Percentiles rank a stretch among this genome's conserved stretches.
These are phyloP conservation scores for Rasamsonia emersonii DNA, from an alignment of 2,329 filamentous ascomycete species.

Conservation along the genomic window DNA sequence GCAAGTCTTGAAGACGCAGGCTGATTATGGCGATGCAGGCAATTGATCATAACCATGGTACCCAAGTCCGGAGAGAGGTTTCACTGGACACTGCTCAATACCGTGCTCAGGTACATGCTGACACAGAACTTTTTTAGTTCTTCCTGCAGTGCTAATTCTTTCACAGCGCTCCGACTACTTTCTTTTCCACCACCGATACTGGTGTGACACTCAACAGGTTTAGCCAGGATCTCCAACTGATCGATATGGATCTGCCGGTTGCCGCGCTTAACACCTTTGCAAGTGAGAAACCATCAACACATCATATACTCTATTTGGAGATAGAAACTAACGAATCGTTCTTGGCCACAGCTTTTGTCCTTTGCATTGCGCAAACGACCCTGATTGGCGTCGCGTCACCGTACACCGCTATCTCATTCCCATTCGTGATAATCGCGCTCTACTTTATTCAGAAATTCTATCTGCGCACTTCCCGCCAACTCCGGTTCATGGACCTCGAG, in stretches of 20 bases:
- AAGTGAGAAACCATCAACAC: constrained; percentile 15
- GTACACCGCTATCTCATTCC: constrained; percentile 44
- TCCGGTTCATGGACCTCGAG: constrained; percentile 54
- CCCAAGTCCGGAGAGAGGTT: constrained; percentile 44
- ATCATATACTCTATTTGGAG: neutral
- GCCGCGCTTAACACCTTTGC: constrained; percentile 33
- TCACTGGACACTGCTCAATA: constrained; percentile 40
- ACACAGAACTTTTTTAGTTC: neutral
- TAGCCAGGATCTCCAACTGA: constrained; percentile 37
- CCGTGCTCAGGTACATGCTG: constrained; percentile 35
- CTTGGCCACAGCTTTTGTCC: constrained; percentile 15
- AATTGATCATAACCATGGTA: constrained; percentile 47
- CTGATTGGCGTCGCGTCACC: constrained; percentile 42
- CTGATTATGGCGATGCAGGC: constrained; percentile 21
- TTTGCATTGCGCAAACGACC: constrained; percentile 38
- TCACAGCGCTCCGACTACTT: constrained; percentile 31
- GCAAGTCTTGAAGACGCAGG: neutral
- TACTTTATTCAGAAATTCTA: constrained; percentile 51
- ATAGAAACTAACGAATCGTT: neutral
- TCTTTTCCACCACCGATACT: constrained; percentile 35
- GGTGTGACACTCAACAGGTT: constrained; percentile 36
- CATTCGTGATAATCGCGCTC: constrained; percentile 38
- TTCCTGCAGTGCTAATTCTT: constrained; percentile 7
- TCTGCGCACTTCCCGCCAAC: constrained; percentile 51
- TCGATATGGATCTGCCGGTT: constrained; percentile 37